phyloP scores from a whole-genome alignment of 345 rosid genomes.

The Citrus maxima region DNA sequence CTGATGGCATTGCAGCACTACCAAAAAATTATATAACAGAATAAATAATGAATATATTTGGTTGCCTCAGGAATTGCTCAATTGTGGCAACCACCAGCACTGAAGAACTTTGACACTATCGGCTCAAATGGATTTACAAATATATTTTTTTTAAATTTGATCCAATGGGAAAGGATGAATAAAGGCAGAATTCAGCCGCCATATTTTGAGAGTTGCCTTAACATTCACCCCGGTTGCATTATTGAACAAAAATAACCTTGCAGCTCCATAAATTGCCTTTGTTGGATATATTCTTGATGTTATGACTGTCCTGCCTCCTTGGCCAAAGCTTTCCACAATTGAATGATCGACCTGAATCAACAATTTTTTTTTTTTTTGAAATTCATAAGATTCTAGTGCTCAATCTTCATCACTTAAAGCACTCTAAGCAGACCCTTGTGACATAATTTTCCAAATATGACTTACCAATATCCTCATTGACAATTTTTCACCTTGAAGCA shows the following conservation, averaged over 20 bases:
- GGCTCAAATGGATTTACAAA: background rate
- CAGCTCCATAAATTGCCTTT: conserved; percentile 76
- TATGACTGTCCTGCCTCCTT: conserved; percentile 81
- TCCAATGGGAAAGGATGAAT: conserved; percentile 54
- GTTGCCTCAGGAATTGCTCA: background rate
- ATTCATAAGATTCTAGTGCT: background rate
- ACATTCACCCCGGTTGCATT: conserved; percentile 72
- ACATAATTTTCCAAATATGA: background rate
- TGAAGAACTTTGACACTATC: background rate
- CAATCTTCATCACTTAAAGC: background rate
- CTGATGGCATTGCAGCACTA: background rate
- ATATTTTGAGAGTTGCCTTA: conserved; percentile 64
- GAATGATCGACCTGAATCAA: conserved; percentile 82
- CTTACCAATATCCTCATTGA: conserved; percentile 75
- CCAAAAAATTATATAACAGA: background rate
- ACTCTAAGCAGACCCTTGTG: background rate
- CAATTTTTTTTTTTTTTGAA: no score
- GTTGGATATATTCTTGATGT: conserved; percentile 88
- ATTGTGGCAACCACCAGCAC: background rate
- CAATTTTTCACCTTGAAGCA: conserved; percentile 61
- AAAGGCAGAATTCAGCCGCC: conserved; percentile 80
- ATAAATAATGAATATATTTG: background rate
- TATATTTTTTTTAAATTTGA: background rate
- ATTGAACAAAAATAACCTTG: conserved; percentile 76
- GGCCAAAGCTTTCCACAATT: conserved; percentile 79